These are phyloP conservation scores for Mycena rosella DNA, from an alignment of 768 basidiomycete species.

Conservation along the genomic window DNA sequence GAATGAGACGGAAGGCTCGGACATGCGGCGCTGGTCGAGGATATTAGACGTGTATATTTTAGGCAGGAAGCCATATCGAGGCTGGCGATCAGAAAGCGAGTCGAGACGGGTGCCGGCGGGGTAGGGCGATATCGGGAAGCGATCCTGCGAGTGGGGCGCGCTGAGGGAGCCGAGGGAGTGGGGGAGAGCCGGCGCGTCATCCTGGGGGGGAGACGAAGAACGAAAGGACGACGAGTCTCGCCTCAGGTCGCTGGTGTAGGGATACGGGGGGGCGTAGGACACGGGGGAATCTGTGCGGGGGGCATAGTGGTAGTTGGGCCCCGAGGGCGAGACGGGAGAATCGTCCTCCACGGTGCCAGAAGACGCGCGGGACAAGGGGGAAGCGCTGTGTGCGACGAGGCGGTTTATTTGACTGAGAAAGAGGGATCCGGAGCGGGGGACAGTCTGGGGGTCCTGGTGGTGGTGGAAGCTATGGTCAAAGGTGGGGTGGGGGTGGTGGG, in stretches of 20 bases:
- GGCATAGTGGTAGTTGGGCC: constrained; percentile 47
- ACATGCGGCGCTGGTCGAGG: constrained; percentile 76
- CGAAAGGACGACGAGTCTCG: constrained; percentile 17
- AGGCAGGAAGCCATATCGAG: constrained; percentile 45
- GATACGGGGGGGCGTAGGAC: constrained; percentile 41
- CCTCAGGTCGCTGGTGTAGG: constrained; percentile 30
- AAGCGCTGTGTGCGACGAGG: constrained; percentile 38
- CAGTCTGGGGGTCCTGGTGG: constrained; percentile 29
- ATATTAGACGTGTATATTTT: constrained; percentile 45
- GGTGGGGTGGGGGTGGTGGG: constrained; percentile 40
- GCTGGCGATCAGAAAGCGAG: constrained; percentile 23
- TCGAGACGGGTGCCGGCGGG: constrained; percentile 48
- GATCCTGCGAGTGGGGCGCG: constrained; percentile 59
- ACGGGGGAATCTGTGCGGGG: constrained; percentile 41
- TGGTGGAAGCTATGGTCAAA: constrained; percentile 35
- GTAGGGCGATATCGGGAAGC: constrained; percentile 44
- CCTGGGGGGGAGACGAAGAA: constrained; percentile 56
- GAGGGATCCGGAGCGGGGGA: constrained; percentile 31
- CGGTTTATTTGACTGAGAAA: constrained; percentile 43
- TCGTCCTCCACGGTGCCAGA: constrained; percentile 54
- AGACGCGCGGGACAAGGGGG: constrained; percentile 44
- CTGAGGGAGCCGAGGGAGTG: constrained; percentile 43
- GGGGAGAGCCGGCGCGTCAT: constrained; percentile 52
- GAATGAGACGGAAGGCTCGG: constrained; percentile 68
- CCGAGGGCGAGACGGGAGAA: constrained; percentile 49